Percentiles rank a stretch among this genome's conserved stretches.
Evolutionary conservation across 202 grass and related monocot species (phyloP).

Genomic region (Zoysia matrella): DNA sequence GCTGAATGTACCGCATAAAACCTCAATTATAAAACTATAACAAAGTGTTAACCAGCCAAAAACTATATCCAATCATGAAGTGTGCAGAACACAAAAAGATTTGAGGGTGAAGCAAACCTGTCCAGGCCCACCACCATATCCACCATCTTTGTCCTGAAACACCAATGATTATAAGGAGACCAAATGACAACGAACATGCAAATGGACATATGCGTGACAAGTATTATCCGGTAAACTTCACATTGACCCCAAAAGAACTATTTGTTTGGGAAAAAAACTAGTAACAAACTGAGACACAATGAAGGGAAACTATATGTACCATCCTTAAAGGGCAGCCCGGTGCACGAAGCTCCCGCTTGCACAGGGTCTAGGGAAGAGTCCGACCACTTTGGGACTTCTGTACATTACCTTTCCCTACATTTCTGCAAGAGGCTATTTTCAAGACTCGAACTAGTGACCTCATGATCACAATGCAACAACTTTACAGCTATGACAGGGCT

Average conservation of each 20-base stretch:
- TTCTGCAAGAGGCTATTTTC: too few species aligned
- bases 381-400: too few species aligned
- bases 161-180: constrained; percentile 38
- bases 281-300: constrained; percentile 7
- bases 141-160: constrained; percentile 85
- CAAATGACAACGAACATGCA: not conserved
- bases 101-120: constrained; percentile 64
- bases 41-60: constrained; percentile 10
- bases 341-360: too few species aligned
- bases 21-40: constrained; percentile 12
- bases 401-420: too few species aligned
- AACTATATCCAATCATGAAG: not conserved
- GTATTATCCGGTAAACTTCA: constrained; percentile 23
- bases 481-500: too few species aligned
- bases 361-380: too few species aligned
- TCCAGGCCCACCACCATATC: constrained; percentile 90
- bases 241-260: not conserved
- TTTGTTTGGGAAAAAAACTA: not conserved
- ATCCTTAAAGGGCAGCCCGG: too few species aligned
- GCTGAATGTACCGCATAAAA: not conserved
- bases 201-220: not conserved
- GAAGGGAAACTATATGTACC: not conserved
- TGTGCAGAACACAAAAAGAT: not conserved
- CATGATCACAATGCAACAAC: too few species aligned
- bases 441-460: too few species aligned